Base-by-base conservation (phyloP, 2,329 filamentous ascomycete species). In the Cladosporium phlei region DNA sequence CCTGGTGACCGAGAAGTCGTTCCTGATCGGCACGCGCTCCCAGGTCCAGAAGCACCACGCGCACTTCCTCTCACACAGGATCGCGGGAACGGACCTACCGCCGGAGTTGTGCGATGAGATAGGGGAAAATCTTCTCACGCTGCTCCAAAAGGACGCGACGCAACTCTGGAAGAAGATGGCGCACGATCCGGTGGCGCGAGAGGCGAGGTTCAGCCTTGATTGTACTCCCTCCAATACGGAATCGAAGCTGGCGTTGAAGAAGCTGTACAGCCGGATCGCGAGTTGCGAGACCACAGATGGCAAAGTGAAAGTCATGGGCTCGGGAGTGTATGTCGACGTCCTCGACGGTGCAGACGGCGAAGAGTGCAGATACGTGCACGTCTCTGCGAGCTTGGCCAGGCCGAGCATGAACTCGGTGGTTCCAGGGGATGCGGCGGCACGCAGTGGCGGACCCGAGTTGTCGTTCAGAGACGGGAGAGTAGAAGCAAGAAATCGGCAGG, bases 41-140 rank as follows among this genome's bases (percentile, higher is more conserved):
- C 20, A 29, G 9, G 40, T 16, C 7, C 21, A 27, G 10, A 28
- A 19, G 10, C 16, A 39, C 14, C 27, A 47, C 27, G 45, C 45
- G 6, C 21, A 25, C 4, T 20, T 14, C 11, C 21, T 47, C 1
- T 28, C 22, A 12, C 30, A 25, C 5, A 20, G 35, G 5, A 24
- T 47, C 20, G 9, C 35, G 6, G 20, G 10, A 5, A 14, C n/a
- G 3, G 17, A 32, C 9, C 14, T 47, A 5, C 45, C 45, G 24
- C 7, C 16, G 16, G 45, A 47, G 29, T 21, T 47, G 11, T 11
- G 40, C 4, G 30, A 35, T 16, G 17, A 34, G 10, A 22, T 47
- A 6, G 35, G 27, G 6, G 45, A 47, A 1, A 29, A 29, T 8
- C 21, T 47, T 4, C n/a, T 22, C 14, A 11, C 12, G 2, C 12